Evolutionary conservation across 768 basidiomycete species (phyloP).

Genomic region (Mycena vitilis): DNA sequence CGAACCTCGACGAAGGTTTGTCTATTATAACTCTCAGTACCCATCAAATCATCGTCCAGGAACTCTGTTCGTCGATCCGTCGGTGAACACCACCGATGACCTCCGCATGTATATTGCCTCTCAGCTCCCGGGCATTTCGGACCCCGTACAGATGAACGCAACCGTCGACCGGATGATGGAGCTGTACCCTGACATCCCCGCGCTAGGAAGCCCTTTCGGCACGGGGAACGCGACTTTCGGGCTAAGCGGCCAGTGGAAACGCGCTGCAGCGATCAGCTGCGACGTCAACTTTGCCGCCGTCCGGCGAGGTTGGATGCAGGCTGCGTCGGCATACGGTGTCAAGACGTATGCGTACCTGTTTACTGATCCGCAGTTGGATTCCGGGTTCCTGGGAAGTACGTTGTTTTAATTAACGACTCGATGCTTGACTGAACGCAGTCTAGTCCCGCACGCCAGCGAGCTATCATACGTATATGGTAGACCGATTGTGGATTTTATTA

Average conservation of each 20-base stretch:
- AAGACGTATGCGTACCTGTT: constrained; percentile 52
- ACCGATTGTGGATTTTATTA: constrained; percentile 12
- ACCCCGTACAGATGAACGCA: constrained; percentile 19
- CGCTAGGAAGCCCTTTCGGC: constrained; percentile 55
- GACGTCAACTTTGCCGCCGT: constrained; percentile 17
- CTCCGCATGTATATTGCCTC: constrained; percentile 39
- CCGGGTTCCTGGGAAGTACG: constrained; percentile 40
- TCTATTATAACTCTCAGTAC: neutral
- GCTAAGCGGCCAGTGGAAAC: constrained; percentile 49
- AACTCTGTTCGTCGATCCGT: constrained; percentile 42
- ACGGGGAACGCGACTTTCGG: constrained; percentile 56
- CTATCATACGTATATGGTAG: constrained; percentile 45
- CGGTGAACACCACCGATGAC: constrained; percentile 38
- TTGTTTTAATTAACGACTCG: neutral
- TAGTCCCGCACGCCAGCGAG: constrained; percentile 46
- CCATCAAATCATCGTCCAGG: constrained; percentile 37
- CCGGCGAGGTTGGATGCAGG: constrained; percentile 48
- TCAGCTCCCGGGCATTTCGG: constrained; percentile 35
- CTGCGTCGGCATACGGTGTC: constrained; percentile 45
- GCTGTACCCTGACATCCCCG: constrained; percentile 55
- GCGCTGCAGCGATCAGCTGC: constrained; percentile 38
- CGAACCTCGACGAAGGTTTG: constrained; percentile 58
- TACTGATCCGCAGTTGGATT: constrained; percentile 43
- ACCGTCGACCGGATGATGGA: constrained; percentile 42
- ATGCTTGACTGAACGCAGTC: neutral